Conservation (phyloP, 495 filamentous ascomycete species). For the Daldinia vernicosa region DNA sequence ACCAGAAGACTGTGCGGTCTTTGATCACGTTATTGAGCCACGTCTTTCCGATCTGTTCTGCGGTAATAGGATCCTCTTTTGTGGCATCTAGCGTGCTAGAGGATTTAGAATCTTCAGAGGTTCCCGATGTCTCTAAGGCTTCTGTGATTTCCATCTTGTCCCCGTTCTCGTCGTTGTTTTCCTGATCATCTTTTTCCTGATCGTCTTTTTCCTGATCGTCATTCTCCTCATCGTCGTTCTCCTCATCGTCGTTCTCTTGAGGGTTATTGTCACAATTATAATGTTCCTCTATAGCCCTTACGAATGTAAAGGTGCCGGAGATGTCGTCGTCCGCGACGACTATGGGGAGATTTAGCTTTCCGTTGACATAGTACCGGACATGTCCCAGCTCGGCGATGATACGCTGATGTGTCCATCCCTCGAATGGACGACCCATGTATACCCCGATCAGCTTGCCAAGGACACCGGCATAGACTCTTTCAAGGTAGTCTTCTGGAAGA, state of each 20-base stretch:
- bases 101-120: not conserved
- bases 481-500: slow-evolving; percentile 43
- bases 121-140: not conserved
- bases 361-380: slow-evolving; percentile 47
- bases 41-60: slow-evolving; percentile 44
- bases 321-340: slow-evolving; percentile 49
- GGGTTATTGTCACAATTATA: not conserved
- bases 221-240: too few relatives aligned
- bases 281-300: slow-evolving; percentile 47
- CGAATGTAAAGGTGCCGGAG: slow-evolving; percentile 47
- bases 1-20: slow-evolving; percentile 45
- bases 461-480: slow-evolving; percentile 48
- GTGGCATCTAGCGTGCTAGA: not conserved
- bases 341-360: slow-evolving; percentile 34
- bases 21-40: slow-evolving; percentile 48
- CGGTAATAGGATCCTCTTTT: not conserved
- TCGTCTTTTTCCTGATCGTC: too few relatives aligned
- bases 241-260: too few relatives aligned
- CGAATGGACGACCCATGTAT: slow-evolving; percentile 47
- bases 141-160: not conserved
- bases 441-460: slow-evolving; percentile 50
- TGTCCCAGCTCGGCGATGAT: slow-evolving; percentile 44
- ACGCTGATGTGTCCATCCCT: slow-evolving; percentile 47
- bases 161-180: not conserved
- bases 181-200: too few relatives aligned